Evolutionary conservation across 805 yeast genomes (phyloP), one percentile per base, ranked within the genome.

Genomic region (Candida silvatica): DNA sequence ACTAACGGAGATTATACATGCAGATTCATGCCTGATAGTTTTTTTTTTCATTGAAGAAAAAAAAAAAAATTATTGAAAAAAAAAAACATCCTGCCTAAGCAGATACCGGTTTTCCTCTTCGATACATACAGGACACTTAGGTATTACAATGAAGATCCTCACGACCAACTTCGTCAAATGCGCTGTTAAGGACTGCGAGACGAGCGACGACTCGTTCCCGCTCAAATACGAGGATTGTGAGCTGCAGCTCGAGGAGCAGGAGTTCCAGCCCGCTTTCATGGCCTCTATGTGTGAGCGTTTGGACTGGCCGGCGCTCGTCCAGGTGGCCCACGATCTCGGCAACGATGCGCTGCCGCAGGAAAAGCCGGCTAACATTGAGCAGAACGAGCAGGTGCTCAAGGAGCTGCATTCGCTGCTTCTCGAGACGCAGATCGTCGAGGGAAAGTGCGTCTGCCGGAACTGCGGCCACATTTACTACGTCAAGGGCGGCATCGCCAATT

Each of bases 161-260:
- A 90, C 98, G n/a, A 84, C 97, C 9, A 92, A 92, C 59, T 92
- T 92, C 59, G 94, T 92, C 42, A 86, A 81, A 55, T 92, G 98
- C 60, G 87, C 97, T 0, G 82, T 86, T 41, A 79, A 80, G 51
- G 49, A 77, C 2, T 92, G 98, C 53, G 86, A 80, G 30, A 62
- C 76, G 11, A 71, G 90, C 5, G 71, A 73, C 11, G 74, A 76
- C 5, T 75, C 94, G 15, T 92, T 87, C 54, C 98, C 98, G 2
- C 68, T 92, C 37, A 66, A 67, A 40, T 90, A 70, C 54, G 56
- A 67, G 37, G 71, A 74, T 17, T 80, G 92, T 48, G 71, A 80
- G 46, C 63, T 92, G 24, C 80, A 72, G 12, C 81, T 77, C 49
- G 83, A 83, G 50, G 88, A 77, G 51, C 76, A 73, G 42, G 97